Base-by-base conservation (phyloP, 495 filamentous ascomycete species). In the Hypomontagnella monticulosa region DNA sequence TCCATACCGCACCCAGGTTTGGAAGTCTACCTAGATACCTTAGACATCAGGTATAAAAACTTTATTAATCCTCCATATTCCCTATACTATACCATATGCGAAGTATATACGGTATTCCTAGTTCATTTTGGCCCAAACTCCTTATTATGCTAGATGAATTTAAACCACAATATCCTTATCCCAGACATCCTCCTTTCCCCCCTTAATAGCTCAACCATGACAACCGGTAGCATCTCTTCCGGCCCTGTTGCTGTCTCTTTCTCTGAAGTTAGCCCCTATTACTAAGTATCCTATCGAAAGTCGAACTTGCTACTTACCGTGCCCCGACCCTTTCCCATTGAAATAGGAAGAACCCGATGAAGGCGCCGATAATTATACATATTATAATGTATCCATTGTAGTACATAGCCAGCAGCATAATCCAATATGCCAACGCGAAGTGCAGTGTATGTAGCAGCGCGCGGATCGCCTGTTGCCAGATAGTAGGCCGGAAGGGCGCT, bases 391-490 rank as follows among this genome's bases (percentile, higher is more conserved):
- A 89, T 0, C 81, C 87, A 52, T 89, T 89, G 74, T 84, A 89
- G 46, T 86, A 88, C 84, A 88, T 87, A 4, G 85, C 75, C 7
- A 77, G 57, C 53, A 92, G 71, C 88, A 91, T 90, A 55, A 91
- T 73, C 67, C 91, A 84, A 68, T 91, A 93, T 12, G 88, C 88
- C 4, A 89, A 82, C 0, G 84, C 86, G 68, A 92, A 90, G 63
- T 91, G 88, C 15, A 85, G 5, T 78, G 84, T 87, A 66, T 91
- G 86, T 19, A 93, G 60, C 30, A 82, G 34, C 0, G 88, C 84
- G 2, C 89, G 84, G n/a, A 89, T 66, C 3, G 77, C 68, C 61
- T 92, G 89, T 70, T 91, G 84, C 11, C 79, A 56, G 1, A 84
- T 27, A 3, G 70, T 82, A 0, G 85, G 87, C 3, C 84, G 78